Percentiles rank a stretch among this genome's conserved stretches.
phyloP scores from a whole-genome alignment of 2,329 filamentous ascomycete genomes.

The Hypoxylon sp. region DNA sequence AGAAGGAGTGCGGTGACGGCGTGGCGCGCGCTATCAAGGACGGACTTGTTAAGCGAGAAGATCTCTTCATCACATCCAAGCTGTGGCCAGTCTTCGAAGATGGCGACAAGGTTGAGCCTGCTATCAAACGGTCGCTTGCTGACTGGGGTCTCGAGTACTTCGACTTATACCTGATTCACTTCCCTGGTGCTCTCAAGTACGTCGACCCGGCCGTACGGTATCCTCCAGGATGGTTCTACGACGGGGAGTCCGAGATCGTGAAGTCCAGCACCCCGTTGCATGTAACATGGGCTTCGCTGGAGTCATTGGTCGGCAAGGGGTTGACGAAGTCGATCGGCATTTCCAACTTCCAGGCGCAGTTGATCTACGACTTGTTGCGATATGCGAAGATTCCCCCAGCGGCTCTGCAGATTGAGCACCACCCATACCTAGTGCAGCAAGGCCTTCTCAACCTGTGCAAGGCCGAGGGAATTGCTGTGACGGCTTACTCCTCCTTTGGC shows the following conservation, averaged over 20 bases:
- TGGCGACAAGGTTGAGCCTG: slow-evolving; percentile 76
- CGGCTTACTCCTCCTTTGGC: slow-evolving; percentile 86
- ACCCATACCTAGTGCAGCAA: slow-evolving; percentile 84
- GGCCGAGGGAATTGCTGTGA: slow-evolving; percentile 75
- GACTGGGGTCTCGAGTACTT: slow-evolving; percentile 91
- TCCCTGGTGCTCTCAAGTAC: slow-evolving; percentile 86
- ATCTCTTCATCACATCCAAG: slow-evolving; percentile 93
- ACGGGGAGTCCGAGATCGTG: slow-evolving; percentile 67
- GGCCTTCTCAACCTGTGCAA: slow-evolving; percentile 75
- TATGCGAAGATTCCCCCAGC: slow-evolving; percentile 79
- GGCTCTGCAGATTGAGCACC: slow-evolving; percentile 87
- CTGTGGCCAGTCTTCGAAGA: slow-evolving; percentile 95
- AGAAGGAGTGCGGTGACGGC: slow-evolving; percentile 79
- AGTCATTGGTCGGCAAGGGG: slow-evolving; percentile 73
- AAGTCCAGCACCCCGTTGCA: slow-evolving; percentile 75
- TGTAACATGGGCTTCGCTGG: slow-evolving; percentile 85
- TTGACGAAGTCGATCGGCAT: slow-evolving; percentile 80
- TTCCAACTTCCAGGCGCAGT: slow-evolving; percentile 81
- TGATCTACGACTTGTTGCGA: slow-evolving; percentile 80
- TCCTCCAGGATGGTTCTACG: slow-evolving; percentile 80
- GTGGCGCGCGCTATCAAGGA: slow-evolving; percentile 82
- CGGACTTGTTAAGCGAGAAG: slow-evolving; percentile 81
- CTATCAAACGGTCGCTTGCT: slow-evolving; percentile 77
- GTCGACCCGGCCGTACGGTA: slow-evolving; percentile 82
- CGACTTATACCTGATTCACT: slow-evolving; percentile 89